These are phyloP conservation scores for Nakazawaea pomicola DNA, from an alignment of 805 yeast species.

Conservation along the genomic window DNA sequence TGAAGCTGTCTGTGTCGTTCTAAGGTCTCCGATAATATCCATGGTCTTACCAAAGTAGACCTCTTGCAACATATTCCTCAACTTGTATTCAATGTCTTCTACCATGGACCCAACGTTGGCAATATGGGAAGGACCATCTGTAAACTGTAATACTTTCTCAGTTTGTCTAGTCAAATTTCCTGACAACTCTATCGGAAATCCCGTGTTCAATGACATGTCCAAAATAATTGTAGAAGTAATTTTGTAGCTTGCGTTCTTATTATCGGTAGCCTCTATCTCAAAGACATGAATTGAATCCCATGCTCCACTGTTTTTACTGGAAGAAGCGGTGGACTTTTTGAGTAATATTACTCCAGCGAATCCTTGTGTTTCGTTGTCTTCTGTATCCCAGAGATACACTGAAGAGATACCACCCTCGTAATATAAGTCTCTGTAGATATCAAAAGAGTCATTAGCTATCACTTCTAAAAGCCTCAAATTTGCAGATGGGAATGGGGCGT, in stretches of 20 bases:
- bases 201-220: constrained; percentile 43
- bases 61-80: constrained; percentile 84
- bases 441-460: constrained; percentile 85
- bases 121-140: constrained; percentile 62
- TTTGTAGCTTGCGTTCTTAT: constrained; percentile 48
- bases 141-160: constrained; percentile 45
- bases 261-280: constrained; percentile 50
- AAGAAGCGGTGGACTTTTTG: constrained; percentile 55
- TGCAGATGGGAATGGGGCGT: constrained; percentile 71
- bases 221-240: constrained; percentile 86
- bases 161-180: constrained; percentile 87
- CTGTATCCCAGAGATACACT: constrained; percentile 88
- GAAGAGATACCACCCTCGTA: constrained; percentile 92
- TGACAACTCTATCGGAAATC: constrained; percentile 44
- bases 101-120: constrained; percentile 80
- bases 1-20: constrained; percentile 36
- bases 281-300: constrained; percentile 97
- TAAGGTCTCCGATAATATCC: constrained; percentile 73
- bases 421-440: constrained; percentile 86
- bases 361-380: constrained; percentile 52
- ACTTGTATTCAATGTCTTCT: constrained; percentile 83
- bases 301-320: constrained; percentile 36
- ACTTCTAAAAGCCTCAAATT: constrained; percentile 69
- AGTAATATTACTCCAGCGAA: constrained; percentile 91
- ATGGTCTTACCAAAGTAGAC: constrained; percentile 94